These are phyloP conservation scores for Puccinia polysora DNA, from an alignment of 1,284 basidiomycete genomes.

Conservation along the genomic window DNA sequence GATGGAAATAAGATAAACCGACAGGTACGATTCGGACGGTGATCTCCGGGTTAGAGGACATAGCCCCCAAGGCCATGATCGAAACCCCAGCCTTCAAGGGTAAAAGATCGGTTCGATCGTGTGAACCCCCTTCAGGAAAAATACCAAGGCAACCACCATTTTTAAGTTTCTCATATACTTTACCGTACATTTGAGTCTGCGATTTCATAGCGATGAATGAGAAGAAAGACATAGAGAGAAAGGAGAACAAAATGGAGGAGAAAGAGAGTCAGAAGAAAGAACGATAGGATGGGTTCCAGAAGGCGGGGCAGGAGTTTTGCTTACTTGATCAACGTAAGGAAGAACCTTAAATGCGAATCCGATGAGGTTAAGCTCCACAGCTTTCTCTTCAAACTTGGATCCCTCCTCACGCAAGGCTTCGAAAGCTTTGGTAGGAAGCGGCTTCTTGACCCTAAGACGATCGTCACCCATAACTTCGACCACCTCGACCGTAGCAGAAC, in stretches of 20 bases:
- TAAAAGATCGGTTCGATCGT: slow-evolving; percentile 88
- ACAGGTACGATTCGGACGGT: slow-evolving; percentile 90
- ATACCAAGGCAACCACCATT: slow-evolving; percentile 88
- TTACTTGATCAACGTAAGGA: slow-evolving; percentile 42
- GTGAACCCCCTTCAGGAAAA: slow-evolving; percentile 95
- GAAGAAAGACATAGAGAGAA: background rate
- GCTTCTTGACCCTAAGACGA: slow-evolving; percentile 70
- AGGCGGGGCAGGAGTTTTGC: background rate
- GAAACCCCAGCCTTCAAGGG: slow-evolving; percentile 94
- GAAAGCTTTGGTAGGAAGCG: slow-evolving; percentile 60
- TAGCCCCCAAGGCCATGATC: slow-evolving; percentile 94
- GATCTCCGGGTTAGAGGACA: slow-evolving; percentile 80
- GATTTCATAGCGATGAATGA: background rate
- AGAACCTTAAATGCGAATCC: slow-evolving; percentile 32
- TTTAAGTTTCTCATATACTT: slow-evolving; percentile 83
- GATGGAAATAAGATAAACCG: slow-evolving; percentile 90
- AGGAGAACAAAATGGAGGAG: background rate
- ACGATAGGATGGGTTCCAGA: background rate
- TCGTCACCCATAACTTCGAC: slow-evolving; percentile 85
- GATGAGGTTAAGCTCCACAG: background rate
- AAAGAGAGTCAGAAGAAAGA: background rate
- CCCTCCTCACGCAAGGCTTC: slow-evolving; percentile 50
- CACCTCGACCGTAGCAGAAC: slow-evolving; percentile 75
- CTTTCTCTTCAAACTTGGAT: slow-evolving; percentile 15
- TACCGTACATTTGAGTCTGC: slow-evolving; percentile 88